Evolutionary conservation across 768 basidiomycete species (phyloP), one percentile per base, ranked within the genome.

Genomic region (Sporobolomyces pararoseus): DNA sequence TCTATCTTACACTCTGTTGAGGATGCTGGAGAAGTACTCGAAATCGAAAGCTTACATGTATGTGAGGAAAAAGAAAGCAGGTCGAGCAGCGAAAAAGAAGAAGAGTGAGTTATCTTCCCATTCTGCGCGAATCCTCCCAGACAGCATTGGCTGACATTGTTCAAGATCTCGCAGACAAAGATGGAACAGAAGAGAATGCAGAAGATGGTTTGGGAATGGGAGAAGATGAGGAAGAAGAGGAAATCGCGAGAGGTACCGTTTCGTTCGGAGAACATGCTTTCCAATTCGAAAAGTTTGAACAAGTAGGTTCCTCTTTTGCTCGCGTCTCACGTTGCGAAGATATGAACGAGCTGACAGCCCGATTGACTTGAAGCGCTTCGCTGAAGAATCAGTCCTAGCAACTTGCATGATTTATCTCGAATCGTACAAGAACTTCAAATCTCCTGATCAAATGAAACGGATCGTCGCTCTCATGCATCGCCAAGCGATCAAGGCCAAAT

Each of bases 241-340:
- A 83, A 66, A 63, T 76, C 2, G 84, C 84, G 64, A 83, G 83
- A 34, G 87, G 76, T n/a, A 68, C 89, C 67, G 86, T 85, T 34
- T 83, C 87, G 32, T 83, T 75, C 51, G 83, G 85, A 46, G 95
- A 97, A 78, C 91, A 90, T 46, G 85, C 88, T 78, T 94, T 96
- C 81, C 90, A 90, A 4, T 93, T 99, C 78, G 89, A 91, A 75
- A 86, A 87, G 34, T 96, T 93, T 75, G 91, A 98, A 81, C 83
- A 85, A 83, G 96, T 93, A 74, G 68, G 83, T n/a, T 82, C 14
- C 35, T 66, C 59, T 75, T 75, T 47, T 23, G 42, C n/a, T 44
- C 37, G 12, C 34, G 46, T 35, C 25, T 1, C 39, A 42, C 17
- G 39, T 9, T 42, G 39, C 10, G 39, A 42, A 9, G 10, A 9